phyloP scores from a whole-genome alignment of 1,284 basidiomycete genomes.

The Malassezia obtusa region DNA sequence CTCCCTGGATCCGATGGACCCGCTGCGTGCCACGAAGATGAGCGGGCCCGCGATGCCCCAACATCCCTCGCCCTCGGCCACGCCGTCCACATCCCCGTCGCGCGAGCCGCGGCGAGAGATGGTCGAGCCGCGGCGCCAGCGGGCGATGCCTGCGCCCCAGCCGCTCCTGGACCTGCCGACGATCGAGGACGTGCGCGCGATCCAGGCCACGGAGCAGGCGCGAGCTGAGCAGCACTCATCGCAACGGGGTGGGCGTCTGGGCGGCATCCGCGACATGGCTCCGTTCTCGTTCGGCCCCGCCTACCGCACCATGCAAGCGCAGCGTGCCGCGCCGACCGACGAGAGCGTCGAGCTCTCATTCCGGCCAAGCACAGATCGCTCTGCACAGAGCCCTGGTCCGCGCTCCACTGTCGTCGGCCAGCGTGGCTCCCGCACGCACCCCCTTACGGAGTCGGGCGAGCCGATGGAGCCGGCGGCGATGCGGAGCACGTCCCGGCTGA shows the following conservation, averaged over 20 bases:
- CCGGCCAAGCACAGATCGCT: neutral
- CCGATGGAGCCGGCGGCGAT: neutral
- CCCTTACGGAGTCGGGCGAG: neutral
- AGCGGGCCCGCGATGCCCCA: conserved; percentile 17
- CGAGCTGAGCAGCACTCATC: neutral
- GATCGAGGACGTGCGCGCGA: conserved; percentile 42
- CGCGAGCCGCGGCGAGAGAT: conserved; percentile 12
- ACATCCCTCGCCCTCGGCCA: conserved; percentile 18
- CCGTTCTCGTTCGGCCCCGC: neutral
- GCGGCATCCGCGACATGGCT: neutral
- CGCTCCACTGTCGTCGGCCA: neutral
- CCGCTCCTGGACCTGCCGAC: conserved; percentile 39
- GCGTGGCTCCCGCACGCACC: neutral
- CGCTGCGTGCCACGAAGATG: neutral
- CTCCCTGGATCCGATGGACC: conserved; percentile 5
- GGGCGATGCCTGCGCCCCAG: conserved; percentile 24
- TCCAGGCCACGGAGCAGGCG: conserved; percentile 31
- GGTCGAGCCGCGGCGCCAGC: neutral
- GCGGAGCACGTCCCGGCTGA: neutral
- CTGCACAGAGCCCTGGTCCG: neutral
- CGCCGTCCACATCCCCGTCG: conserved; percentile 20
- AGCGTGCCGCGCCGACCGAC: neutral
- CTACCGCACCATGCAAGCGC: conserved; percentile 1
- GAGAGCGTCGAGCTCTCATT: conserved; percentile 3
- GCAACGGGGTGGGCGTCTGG: neutral